These are phyloP conservation scores for Globisporangium cylindrosporum DNA, from an alignment of 352 stramenopile species.

Conservation along the genomic window DNA sequence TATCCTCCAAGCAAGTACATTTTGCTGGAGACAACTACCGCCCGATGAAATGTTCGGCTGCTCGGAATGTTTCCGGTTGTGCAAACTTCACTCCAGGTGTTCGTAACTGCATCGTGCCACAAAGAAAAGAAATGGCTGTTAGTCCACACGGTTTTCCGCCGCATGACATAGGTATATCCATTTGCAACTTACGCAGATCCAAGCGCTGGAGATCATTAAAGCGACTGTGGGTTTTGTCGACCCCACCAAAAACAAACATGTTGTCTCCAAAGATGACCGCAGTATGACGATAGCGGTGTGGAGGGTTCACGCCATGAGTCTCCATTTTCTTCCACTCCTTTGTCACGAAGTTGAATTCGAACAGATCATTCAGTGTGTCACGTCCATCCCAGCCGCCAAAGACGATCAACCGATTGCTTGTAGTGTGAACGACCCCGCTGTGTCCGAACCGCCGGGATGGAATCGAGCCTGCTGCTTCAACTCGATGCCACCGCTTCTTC, in stretches of 20 bases:
- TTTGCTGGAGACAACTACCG: constrained; percentile 70
- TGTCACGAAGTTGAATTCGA: constrained; percentile 71
- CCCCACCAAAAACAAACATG: constrained; percentile 90
- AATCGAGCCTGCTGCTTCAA: constrained; percentile 43
- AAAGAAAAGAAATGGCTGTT: neutral
- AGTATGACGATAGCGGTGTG: constrained; percentile 83
- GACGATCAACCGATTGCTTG: constrained; percentile 71
- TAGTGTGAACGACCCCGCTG: constrained; percentile 70
- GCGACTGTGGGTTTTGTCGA: constrained; percentile 86
- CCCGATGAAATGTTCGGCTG: constrained; percentile 85
- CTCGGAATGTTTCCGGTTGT: constrained; percentile 78
- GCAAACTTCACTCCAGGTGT: constrained; percentile 84
- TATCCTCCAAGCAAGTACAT: constrained; percentile 89
- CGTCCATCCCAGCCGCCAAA: constrained; percentile 88
- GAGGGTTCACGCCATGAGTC: constrained; percentile 51
- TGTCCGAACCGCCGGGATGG: constrained; percentile 80
- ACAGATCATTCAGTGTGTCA: constrained; percentile 83
- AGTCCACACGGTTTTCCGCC: neutral
- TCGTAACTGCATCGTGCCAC: constrained; percentile 36
- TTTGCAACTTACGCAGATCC: constrained; percentile 44
- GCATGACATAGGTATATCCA: neutral
- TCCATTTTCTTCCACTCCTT: constrained; percentile 67
- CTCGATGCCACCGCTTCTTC: constrained; percentile 47
- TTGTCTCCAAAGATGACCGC: constrained; percentile 80
- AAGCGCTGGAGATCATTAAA: constrained; percentile 86